phyloP scores from a whole-genome alignment of 345 rosid species.

The Pistacia atlantica region DNA sequence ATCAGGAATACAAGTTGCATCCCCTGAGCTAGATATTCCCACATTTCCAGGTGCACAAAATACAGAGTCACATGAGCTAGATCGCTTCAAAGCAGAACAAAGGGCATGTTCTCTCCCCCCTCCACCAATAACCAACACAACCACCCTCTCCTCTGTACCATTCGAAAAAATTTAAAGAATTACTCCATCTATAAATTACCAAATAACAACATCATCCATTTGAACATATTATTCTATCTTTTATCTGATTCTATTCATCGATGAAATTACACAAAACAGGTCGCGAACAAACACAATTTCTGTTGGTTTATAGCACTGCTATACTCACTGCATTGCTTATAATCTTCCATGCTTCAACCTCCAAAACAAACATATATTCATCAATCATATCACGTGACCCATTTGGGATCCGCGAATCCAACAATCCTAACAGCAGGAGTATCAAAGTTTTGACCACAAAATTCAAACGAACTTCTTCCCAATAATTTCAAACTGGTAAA shows the following conservation, averaged over 20 bases:
- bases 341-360: not conserved
- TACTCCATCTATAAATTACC: not conserved
- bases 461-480: not conserved
- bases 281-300: not conserved
- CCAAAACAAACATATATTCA: not conserved
- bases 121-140: constrained; percentile 90
- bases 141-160: constrained; percentile 57
- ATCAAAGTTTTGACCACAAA: not conserved
- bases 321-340: not conserved
- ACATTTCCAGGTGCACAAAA: constrained; percentile 95
- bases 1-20: constrained; percentile 79
- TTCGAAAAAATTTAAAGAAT: constrained; percentile 1
- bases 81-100: constrained; percentile 77
- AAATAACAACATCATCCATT: not conserved
- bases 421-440: not conserved
- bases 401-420: not conserved
- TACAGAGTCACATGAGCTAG: constrained; percentile 70
- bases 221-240: not conserved
- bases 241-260: not conserved
- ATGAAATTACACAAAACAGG: not conserved
- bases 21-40: constrained; percentile 77
- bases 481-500: not conserved
- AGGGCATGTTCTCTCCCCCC: constrained; percentile 98
- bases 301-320: not conserved
- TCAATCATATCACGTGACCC: not conserved